These are phyloP conservation scores for Ensete ventricosum DNA, from an alignment of 176 grass and related monocot genomes.

Conservation along the genomic window DNA sequence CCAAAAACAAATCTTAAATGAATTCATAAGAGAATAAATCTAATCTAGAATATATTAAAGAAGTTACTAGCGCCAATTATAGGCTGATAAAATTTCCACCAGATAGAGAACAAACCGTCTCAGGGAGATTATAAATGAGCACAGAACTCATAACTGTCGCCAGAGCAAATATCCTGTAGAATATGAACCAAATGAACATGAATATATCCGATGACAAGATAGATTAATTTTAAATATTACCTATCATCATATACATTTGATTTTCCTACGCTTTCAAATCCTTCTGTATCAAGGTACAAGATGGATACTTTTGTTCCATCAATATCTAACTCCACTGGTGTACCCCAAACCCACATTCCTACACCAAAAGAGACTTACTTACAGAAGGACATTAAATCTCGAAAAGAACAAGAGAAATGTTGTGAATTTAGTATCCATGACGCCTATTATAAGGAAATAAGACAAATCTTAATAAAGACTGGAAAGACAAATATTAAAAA, in stretches of 20 bases:
- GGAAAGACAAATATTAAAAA: background rate
- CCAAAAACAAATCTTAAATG: slow-evolving; percentile 33
- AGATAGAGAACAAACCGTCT: slow-evolving; percentile 54
- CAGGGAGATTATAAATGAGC: slow-evolving; percentile 92
- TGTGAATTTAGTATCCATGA: background rate
- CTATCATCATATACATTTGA: slow-evolving; percentile 99
- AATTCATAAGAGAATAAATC: slow-evolving; percentile 27
- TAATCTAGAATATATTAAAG: background rate
- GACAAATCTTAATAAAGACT: background rate
- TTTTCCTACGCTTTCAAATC: slow-evolving; percentile 93
- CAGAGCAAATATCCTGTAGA: slow-evolving; percentile 79
- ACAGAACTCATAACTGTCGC: slow-evolving; percentile 88
- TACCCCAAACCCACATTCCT: slow-evolving; percentile 96
- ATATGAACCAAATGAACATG: background rate
- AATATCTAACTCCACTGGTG: slow-evolving; percentile 53
- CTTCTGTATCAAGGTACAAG: slow-evolving; percentile 87
- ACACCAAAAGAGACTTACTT: slow-evolving; percentile 9
- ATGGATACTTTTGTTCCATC: slow-evolving; percentile 72
- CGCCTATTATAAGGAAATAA: background rate
- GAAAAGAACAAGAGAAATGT: background rate
- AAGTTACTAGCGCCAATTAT: slow-evolving; percentile 1
- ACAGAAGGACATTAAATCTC: background rate
- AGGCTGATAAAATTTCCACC: slow-evolving; percentile 12
- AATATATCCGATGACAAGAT: background rate
- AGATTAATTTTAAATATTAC: slow-evolving; percentile 24